Conservation (phyloP, 140 eudicot genomes). For the Cichorium intybus region DNA sequence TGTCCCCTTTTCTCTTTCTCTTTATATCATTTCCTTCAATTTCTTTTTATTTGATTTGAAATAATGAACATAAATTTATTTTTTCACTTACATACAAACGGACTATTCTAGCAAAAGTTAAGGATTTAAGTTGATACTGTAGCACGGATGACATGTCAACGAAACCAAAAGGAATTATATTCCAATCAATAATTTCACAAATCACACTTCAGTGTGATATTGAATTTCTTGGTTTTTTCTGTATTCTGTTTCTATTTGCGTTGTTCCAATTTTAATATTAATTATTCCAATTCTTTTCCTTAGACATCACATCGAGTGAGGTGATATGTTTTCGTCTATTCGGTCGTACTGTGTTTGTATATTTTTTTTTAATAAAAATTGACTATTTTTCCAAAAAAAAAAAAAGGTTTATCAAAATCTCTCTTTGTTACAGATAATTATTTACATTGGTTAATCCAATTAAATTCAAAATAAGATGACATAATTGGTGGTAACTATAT, state of each 20-base stretch:
- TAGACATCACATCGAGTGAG: background rate
- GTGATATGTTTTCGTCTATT: background rate
- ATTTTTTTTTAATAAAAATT: background rate
- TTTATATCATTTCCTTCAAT: too few species aligned
- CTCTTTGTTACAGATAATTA: too few species aligned
- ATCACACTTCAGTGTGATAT: background rate
- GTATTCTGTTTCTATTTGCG: too few species aligned
- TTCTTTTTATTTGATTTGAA: background rate
- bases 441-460: too few species aligned
- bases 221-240: background rate
- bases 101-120: background rate
- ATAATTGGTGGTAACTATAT: too few species aligned
- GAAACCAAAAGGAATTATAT: background rate
- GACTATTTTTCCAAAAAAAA: too few species aligned
- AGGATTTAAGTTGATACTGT: background rate
- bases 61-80: background rate
- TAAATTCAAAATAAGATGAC: too few species aligned
- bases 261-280: too few species aligned
- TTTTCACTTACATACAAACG: background rate
- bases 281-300: too few species aligned
- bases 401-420: background rate
- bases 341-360: background rate
- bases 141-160: background rate
- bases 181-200: background rate
- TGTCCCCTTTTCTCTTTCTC: conserved; percentile 1